Evolutionary conservation across 495 filamentous ascomycete species (phyloP), one percentile per base, ranked within the genome.

Genomic region (Aspergillus panamensis): DNA sequence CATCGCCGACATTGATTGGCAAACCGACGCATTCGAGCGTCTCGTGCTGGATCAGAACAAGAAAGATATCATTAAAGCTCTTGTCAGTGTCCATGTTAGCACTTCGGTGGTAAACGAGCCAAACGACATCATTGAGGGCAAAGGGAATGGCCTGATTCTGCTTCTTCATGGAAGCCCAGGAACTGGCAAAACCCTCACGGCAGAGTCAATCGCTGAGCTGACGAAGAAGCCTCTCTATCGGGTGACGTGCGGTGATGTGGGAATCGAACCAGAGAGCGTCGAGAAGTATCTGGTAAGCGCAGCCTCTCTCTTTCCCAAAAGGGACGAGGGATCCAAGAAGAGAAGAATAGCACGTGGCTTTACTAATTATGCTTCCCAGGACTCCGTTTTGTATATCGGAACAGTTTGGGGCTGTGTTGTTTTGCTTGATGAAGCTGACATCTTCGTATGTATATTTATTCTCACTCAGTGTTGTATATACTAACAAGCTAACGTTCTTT

Each of bases 401-500:
- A 60, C 67, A 2, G 53, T 48, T 0, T 83, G 81, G 80, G 70
- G 69, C 3, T 78, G 71, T 32, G 73, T 86, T 0, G 61, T 85
- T 5, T 69, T 86, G 0, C 63, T 84, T 0, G 81, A 84, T 55
- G 79, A 86, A 66, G 80, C 77, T 1, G 82, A 84, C 48, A 72
- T 85, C 1, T 86, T 84, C 55, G 69, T 86, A 1, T 2, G 25
- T 25, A 2, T 5, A 25, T 25, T 2, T 2, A 25, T 25, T 25
- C 25, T 25, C 25, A 5, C 25, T 25, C 25, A 25, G 25, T 2
- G 25, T 25, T 25, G 2, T 5, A 25, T 2, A 25, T 25, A 25
- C 25, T 25, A 25, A 25, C 5, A 25, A 25, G 25, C 5, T 25
- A 25, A 25, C 25, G 25, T 5, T 25, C 2, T 25, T 25, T 25